phyloP scores from a whole-genome alignment of 2,329 filamentous ascomycete species.

The Ramichloridium luteum region DNA sequence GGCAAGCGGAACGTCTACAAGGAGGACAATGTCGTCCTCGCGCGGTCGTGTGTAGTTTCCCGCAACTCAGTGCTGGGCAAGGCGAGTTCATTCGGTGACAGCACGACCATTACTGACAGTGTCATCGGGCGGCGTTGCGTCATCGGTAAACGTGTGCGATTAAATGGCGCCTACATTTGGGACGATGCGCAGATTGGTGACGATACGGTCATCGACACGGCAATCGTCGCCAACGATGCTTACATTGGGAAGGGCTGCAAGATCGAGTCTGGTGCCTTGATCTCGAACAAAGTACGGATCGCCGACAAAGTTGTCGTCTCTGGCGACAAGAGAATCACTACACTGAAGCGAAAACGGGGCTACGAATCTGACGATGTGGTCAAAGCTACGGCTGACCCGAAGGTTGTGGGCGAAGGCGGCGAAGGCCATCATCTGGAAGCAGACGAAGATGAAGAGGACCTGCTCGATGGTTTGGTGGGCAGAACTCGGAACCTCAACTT shows the following conservation, averaged over 20 bases:
- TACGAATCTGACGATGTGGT: constrained; percentile 28
- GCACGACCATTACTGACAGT: constrained; percentile 58
- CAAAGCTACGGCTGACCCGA: constrained; percentile 31
- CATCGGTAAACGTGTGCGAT: constrained; percentile 71
- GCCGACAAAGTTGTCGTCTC: constrained; percentile 44
- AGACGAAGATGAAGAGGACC: constrained; percentile 52
- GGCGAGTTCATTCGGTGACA: constrained; percentile 61
- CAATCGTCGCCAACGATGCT: constrained; percentile 64
- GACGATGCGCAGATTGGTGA: constrained; percentile 70
- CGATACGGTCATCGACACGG: constrained; percentile 54
- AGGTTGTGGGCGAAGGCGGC: constrained; percentile 46
- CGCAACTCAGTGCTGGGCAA: constrained; percentile 64
- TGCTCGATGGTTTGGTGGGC: constrained; percentile 16
- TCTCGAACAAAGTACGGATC: constrained; percentile 69
- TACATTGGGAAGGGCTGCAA: constrained; percentile 58
- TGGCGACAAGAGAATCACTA: constrained; percentile 34
- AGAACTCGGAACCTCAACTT: constrained; percentile 30
- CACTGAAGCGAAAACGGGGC: constrained; percentile 34
- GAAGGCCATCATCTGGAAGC: constrained; percentile 49
- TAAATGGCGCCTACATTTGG: constrained; percentile 79
- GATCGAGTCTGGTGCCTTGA: constrained; percentile 59
- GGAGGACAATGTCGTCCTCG: constrained; percentile 64
- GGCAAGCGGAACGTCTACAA: constrained; percentile 60
- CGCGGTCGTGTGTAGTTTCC: constrained; percentile 57
- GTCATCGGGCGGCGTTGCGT: constrained; percentile 74